Conservation (phyloP, 2,329 filamentous ascomycete species). For the Seiridium unicorne region DNA sequence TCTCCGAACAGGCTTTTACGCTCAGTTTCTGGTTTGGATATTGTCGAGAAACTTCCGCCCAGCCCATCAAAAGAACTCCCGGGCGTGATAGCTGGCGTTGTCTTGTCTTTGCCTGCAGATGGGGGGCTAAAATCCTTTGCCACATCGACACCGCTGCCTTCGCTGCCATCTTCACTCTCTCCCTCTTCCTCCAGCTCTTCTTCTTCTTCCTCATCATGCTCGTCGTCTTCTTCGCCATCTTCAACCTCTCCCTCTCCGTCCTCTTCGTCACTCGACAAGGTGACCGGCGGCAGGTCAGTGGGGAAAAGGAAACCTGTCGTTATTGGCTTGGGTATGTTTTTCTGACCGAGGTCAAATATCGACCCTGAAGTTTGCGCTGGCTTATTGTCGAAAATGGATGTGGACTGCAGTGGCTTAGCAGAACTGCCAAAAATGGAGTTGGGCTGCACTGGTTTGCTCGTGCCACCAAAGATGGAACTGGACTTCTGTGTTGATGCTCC, state of each 20-base stretch:
- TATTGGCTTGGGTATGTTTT: conserved; percentile 2
- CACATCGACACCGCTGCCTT: conserved; percentile 64
- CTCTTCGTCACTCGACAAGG: conserved; percentile 37
- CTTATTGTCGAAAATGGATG: conserved; percentile 13
- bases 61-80: conserved; percentile 57
- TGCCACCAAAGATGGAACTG: background rate
- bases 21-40: conserved; percentile 44
- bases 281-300: conserved; percentile 25
- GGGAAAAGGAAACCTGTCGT: conserved; percentile 27
- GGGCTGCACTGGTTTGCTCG: background rate
- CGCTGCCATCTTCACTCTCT: conserved; percentile 42
- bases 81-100: conserved; percentile 49
- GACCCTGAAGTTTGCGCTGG: background rate
- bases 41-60: conserved; percentile 44
- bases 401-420: background rate
- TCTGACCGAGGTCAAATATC: background rate
- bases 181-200: conserved; percentile 47
- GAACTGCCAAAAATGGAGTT: background rate
- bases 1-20: conserved; percentile 53
- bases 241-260: conserved; percentile 38
- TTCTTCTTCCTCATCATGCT: conserved; percentile 36
- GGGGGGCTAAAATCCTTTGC: conserved; percentile 61
- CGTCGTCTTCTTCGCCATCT: conserved; percentile 35
- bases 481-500: background rate
- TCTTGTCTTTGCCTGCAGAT: conserved; percentile 40